phyloP scores from a whole-genome alignment of 257 asterid species.

The Ocimum tenuiflorum region DNA sequence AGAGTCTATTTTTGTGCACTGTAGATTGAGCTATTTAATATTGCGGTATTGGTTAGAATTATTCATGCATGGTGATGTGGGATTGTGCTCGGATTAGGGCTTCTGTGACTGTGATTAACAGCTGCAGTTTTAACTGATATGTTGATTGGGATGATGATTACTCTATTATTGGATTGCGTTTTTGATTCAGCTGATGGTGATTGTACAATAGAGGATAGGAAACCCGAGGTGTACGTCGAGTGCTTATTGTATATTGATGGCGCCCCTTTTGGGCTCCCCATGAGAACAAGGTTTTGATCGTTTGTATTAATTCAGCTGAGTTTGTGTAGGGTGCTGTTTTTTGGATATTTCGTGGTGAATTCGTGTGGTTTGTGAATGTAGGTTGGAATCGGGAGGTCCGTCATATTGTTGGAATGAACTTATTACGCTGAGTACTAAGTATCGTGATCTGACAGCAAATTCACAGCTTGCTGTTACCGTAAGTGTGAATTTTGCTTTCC shows the following conservation, averaged over 20 bases:
- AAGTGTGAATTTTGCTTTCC: constrained; percentile 21
- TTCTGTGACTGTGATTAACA: neutral
- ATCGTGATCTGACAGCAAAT: constrained; percentile 85
- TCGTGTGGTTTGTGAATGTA: constrained; percentile 21
- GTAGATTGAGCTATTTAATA: neutral
- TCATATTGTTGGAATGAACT: constrained; percentile 91
- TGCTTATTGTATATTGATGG: constrained; percentile 81
- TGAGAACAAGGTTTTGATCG: constrained; percentile 70
- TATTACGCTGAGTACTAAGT: constrained; percentile 85
- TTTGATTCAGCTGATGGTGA: constrained; percentile 50
- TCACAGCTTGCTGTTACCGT: constrained; percentile 84
- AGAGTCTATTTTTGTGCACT: neutral
- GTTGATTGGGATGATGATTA: constrained; percentile 7
- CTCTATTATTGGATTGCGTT: neutral
- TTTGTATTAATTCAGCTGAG: neutral
- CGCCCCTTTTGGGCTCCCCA: constrained; percentile 95
- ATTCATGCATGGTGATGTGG: constrained; percentile 1
- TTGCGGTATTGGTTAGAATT: constrained; percentile 10
- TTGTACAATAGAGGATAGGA: constrained; percentile 51
- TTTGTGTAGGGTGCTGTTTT: neutral
- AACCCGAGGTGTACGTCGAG: constrained; percentile 79
- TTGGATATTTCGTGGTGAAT: neutral
- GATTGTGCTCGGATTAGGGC: neutral
- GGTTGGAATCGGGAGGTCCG: constrained; percentile 78
- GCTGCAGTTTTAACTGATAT: constrained; percentile 14